Conservation (phyloP, 2,329 filamentous ascomycete species). For the Fusarium nurragi region DNA sequence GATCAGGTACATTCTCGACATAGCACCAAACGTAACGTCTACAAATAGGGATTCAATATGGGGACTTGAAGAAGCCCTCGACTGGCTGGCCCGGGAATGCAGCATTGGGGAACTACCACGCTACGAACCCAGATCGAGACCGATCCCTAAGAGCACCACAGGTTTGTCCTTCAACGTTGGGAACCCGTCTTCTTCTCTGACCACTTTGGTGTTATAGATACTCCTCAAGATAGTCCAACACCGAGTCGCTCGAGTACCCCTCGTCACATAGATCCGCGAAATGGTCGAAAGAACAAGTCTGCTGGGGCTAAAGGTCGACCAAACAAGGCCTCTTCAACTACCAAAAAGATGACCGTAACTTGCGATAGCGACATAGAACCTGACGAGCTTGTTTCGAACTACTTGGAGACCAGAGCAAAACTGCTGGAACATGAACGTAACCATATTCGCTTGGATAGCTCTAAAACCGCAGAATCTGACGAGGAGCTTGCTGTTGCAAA, state of each 20-base stretch:
- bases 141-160: slow-evolving; percentile 51
- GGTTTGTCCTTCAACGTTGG: slow-evolving; percentile 24
- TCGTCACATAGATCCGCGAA: slow-evolving; percentile 45
- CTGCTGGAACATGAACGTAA: slow-evolving; percentile 69
- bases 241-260: slow-evolving; percentile 63
- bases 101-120: slow-evolving; percentile 73
- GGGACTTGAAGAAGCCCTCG: slow-evolving; percentile 87
- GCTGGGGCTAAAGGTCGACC: slow-evolving; percentile 39
- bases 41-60: slow-evolving; percentile 74
- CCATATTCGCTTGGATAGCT: slow-evolving; percentile 28
- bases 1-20: slow-evolving; percentile 72
- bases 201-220: slow-evolving; percentile 49
- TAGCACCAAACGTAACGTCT: slow-evolving; percentile 68
- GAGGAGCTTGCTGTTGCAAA: slow-evolving; percentile 65
- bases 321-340: slow-evolving; percentile 42
- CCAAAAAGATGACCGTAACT: slow-evolving; percentile 58
- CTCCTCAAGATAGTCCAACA: slow-evolving; percentile 60
- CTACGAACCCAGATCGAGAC: slow-evolving; percentile 64
- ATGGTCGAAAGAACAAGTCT: slow-evolving; percentile 49
- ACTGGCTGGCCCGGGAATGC: slow-evolving; percentile 88
- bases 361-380: slow-evolving; percentile 78
- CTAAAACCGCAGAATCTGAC: slow-evolving; percentile 35
- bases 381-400: slow-evolving; percentile 78
- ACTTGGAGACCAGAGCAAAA: slow-evolving; percentile 76
- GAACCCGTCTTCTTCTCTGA: slow-evolving; percentile 9